phyloP scores from a whole-genome alignment of 345 rosid species.

The Psidium friedrichsthalianum region DNA sequence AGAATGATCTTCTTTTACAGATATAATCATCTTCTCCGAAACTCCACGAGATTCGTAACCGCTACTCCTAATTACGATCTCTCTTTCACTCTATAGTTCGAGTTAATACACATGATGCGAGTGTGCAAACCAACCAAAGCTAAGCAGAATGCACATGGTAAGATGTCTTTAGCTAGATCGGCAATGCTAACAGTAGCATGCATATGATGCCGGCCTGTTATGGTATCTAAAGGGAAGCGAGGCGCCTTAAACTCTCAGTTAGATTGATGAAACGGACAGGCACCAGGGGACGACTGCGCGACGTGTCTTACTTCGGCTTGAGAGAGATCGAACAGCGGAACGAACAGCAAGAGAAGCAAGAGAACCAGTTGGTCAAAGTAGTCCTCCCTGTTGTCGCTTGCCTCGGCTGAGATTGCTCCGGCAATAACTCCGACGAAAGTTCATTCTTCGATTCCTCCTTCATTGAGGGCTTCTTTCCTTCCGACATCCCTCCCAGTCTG shows the following conservation, averaged over 20 bases:
- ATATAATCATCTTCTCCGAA: neutral
- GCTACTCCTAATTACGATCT: neutral
- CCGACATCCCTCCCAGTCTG: neutral
- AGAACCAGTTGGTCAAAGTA: constrained; percentile 22
- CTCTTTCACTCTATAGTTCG: neutral
- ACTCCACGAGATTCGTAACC: neutral
- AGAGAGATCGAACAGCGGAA: constrained; percentile 5
- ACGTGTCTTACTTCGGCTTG: neutral
- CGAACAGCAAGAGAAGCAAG: constrained; percentile 49
- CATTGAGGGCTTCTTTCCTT: neutral
- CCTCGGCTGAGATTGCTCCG: constrained; percentile 6
- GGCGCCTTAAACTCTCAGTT: neutral
- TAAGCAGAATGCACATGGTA: neutral
- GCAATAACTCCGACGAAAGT: neutral
- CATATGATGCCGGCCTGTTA: neutral
- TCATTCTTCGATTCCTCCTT: neutral
- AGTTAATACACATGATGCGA: neutral
- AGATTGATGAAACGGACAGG: neutral
- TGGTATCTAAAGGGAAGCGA: neutral
- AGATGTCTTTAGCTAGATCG: neutral
- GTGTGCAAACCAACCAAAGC: neutral
- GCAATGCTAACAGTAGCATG: neutral
- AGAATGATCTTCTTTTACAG: neutral
- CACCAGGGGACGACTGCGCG: neutral
- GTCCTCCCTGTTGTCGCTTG: constrained; percentile 5